phyloP scores from a whole-genome alignment of 1,139 yeast genomes.

The Protomyces macrosporus region DNA sequence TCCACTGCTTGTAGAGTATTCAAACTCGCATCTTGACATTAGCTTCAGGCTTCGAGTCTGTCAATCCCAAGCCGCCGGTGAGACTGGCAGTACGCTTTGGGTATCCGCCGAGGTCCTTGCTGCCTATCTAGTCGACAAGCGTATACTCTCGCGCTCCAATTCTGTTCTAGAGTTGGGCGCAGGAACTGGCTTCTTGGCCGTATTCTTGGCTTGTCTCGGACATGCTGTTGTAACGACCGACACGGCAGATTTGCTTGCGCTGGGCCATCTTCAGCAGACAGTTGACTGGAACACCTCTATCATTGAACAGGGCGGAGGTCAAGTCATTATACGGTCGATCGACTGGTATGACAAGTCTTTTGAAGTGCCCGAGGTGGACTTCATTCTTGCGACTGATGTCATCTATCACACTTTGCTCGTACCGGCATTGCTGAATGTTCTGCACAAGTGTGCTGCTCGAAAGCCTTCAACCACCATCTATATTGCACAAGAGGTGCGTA shows the following conservation, averaged over 20 bases:
- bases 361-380: background rate
- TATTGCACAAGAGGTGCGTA: slow-evolving; percentile 10
- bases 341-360: background rate
- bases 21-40: background rate
- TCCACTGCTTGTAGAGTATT: background rate
- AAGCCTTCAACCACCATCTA: background rate
- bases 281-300: background rate
- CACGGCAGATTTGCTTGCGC: background rate
- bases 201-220: background rate
- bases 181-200: slow-evolving; percentile 12
- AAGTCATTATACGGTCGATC: background rate
- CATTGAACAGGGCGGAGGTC: background rate
- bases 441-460: background rate
- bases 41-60: background rate
- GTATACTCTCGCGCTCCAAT: background rate
- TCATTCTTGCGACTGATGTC: slow-evolving; percentile 3
- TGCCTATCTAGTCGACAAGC: background rate
- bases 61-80: slow-evolving; percentile 5
- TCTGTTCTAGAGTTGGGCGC: slow-evolving; percentile 13
- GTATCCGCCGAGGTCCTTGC: slow-evolving; percentile 10
- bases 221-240: slow-evolving; percentile 8
- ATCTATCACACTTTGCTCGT: background rate
- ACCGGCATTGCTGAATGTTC: background rate
- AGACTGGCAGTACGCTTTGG: slow-evolving; percentile 23
- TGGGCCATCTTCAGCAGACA: background rate